A percentile compares a stretch with the other conserved stretches of the same genome.
Evolutionary conservation across 2,329 filamentous ascomycete genomes (phyloP).

Genomic region (Aaosphaeria arxii): DNA sequence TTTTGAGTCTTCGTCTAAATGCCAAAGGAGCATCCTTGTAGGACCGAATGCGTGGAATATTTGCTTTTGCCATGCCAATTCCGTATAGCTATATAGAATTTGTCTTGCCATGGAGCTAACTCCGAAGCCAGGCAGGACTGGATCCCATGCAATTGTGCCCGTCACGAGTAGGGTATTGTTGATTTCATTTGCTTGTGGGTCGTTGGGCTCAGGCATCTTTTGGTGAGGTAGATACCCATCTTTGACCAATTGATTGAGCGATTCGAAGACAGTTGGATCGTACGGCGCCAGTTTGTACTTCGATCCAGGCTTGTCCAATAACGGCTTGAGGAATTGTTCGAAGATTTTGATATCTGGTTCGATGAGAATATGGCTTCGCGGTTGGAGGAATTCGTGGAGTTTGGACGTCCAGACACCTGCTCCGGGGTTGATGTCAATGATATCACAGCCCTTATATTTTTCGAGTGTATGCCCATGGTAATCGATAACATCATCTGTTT

Average conservation of each 20-base stretch:
- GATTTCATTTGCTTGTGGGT: constrained; percentile 44
- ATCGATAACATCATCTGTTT: constrained; percentile 63
- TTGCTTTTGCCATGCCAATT: constrained; percentile 54
- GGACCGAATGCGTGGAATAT: constrained; percentile 74
- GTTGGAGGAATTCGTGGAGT: constrained; percentile 71
- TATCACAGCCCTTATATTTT: constrained; percentile 72
- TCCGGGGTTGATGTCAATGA: constrained; percentile 85
- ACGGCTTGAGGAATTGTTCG: constrained; percentile 54
- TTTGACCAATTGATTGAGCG: constrained; percentile 53
- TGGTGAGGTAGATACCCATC: constrained; percentile 57
- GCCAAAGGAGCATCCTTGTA: constrained; percentile 76
- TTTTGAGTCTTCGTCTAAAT: constrained; percentile 59
- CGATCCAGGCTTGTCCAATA: constrained; percentile 39
- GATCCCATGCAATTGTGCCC: constrained; percentile 33
- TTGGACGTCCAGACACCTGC: constrained; percentile 74
- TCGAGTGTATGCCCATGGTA: constrained; percentile 68
- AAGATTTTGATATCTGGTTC: constrained; percentile 66
- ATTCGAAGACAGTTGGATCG: constrained; percentile 19
- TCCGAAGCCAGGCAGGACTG: constrained; percentile 43
- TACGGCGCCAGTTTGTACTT: constrained; percentile 46
- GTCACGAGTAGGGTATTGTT: constrained; percentile 70
- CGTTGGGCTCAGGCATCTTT: constrained; percentile 35
- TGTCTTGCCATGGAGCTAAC: constrained; percentile 59
- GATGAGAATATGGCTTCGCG: constrained; percentile 78
- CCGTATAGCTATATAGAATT: constrained; percentile 61